Evolutionary conservation across 2,329 filamentous ascomycete species (phyloP), one percentile per base, ranked within the genome.

Genomic region (Thielaviopsis musarum): DNA sequence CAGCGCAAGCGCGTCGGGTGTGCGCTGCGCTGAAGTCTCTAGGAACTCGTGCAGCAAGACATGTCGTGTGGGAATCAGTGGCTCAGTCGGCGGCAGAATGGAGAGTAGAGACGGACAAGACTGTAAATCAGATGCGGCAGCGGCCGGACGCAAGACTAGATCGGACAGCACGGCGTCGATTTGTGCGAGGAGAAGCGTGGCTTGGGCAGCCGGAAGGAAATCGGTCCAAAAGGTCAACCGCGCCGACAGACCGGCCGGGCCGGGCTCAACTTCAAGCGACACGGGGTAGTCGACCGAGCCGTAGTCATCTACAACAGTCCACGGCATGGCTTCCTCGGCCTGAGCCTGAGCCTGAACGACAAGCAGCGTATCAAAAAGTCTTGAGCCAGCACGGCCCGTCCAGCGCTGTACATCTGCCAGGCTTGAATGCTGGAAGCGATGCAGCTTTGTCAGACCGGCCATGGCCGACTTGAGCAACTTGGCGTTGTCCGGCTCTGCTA

Each of bases 361-460:
- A 61, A 96, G 81, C 1, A 96, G 75, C 0, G 89, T 91, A 66
- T 96, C 90, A 65, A 96, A 95, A 0, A 93, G 74, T 0, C 78
- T 73, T 6, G 80, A 77, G 24, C 84, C 80, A 0, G 83, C 74
- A 61, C 80, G 76, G 0, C 83, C 83, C 19, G 88, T 75, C 77
- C 84, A 85, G 56, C 78, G 81, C 65, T 94, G 88, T 10, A 95
- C 84, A 30, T 81, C 79, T 2, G 78, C 75, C 6, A 95, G 73
- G 0, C 88, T 81, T 0, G 81, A 81, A 65, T 85, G 84, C 63
- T 93, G 88, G 66, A 89, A 75, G 61, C 82, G 82, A 54, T 85
- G 78, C 0, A 90, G 71, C 4, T 74, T 71, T 0, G 79, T 75
- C 66, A 87, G 38, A 1, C 15, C 91, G 54, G 80, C 80, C 0